Conservation (phyloP, 2,329 filamentous ascomycete species). For the Ustulina deusta region DNA sequence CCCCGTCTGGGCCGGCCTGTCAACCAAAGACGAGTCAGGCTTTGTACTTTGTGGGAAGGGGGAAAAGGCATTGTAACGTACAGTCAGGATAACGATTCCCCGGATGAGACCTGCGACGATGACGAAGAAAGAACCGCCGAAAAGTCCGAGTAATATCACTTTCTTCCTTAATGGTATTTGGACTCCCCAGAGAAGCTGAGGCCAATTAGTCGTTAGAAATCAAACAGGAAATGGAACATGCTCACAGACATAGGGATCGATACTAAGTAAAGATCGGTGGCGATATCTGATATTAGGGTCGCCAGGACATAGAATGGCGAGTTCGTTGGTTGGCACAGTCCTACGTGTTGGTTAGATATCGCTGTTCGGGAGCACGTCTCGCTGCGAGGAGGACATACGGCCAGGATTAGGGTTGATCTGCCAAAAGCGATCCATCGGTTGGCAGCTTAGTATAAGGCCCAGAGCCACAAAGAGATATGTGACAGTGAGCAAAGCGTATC, state of each 20-base stretch:
- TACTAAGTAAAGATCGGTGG: slow-evolving; percentile 61
- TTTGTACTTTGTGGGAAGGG: not conserved
- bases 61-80: slow-evolving; percentile 22
- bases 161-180: slow-evolving; percentile 56
- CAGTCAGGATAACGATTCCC: slow-evolving; percentile 58
- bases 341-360: slow-evolving; percentile 8
- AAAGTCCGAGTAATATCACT: slow-evolving; percentile 58
- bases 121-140: slow-evolving; percentile 62
- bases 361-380: slow-evolving; percentile 13
- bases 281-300: slow-evolving; percentile 57
- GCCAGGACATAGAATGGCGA: slow-evolving; percentile 58
- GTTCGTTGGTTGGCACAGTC: slow-evolving; percentile 58
- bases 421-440: slow-evolving; percentile 61
- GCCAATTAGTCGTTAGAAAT: not conserved
- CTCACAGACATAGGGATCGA: slow-evolving; percentile 60
- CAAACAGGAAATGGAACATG: not conserved
- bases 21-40: slow-evolving; percentile 4
- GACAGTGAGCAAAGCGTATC: slow-evolving; percentile 55
- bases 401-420: slow-evolving; percentile 62
- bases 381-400: slow-evolving; percentile 50
- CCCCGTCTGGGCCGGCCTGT: slow-evolving; percentile 32
- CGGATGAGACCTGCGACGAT: slow-evolving; percentile 62
- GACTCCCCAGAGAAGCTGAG: slow-evolving; percentile 59
- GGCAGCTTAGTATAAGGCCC: slow-evolving; percentile 60
- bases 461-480: slow-evolving; percentile 59